Evolutionary conservation across 2,329 filamentous ascomycete genomes (phyloP).

Genomic region (Tolypocladium pustulatum): DNA sequence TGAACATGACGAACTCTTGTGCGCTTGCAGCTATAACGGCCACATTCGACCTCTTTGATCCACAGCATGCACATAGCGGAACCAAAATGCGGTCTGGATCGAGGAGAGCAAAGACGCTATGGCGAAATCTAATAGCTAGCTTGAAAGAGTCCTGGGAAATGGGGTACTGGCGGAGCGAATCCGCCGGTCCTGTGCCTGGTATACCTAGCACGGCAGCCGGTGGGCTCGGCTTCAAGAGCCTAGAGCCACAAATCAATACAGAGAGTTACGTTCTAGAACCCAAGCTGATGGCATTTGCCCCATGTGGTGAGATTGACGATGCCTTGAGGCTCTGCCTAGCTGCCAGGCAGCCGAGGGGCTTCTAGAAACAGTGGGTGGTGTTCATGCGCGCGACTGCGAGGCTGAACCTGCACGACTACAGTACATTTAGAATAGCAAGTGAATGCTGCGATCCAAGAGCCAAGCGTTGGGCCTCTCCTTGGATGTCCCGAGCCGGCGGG

Average conservation of each 20-base stretch:
- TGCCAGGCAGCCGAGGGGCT: not conserved
- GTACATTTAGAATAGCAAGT: not conserved
- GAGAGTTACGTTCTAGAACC: not conserved
- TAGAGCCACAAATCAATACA: not conserved
- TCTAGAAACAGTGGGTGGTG: not conserved
- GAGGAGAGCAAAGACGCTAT: conserved; percentile 21
- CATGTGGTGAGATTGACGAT: not conserved
- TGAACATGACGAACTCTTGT: conserved; percentile 2
- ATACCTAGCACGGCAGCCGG: not conserved
- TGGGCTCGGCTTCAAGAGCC: not conserved
- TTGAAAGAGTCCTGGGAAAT: conserved; percentile 19
- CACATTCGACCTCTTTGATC: conserved; percentile 1
- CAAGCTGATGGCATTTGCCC: not conserved
- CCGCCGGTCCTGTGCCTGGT: not conserved
- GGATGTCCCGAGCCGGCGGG: not conserved
- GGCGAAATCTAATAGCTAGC: conserved; percentile 23
- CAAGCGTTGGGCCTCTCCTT: not conserved
- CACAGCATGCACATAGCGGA: not conserved
- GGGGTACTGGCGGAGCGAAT: not conserved
- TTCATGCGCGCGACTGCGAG: not conserved
- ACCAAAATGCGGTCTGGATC: conserved; percentile 1
- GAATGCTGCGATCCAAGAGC: not conserved
- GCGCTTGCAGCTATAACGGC: not conserved
- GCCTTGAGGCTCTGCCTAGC: not conserved
- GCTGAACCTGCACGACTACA: not conserved